Conservation (phyloP, 179 eudicot species). For the Spinacia oleracea region DNA sequence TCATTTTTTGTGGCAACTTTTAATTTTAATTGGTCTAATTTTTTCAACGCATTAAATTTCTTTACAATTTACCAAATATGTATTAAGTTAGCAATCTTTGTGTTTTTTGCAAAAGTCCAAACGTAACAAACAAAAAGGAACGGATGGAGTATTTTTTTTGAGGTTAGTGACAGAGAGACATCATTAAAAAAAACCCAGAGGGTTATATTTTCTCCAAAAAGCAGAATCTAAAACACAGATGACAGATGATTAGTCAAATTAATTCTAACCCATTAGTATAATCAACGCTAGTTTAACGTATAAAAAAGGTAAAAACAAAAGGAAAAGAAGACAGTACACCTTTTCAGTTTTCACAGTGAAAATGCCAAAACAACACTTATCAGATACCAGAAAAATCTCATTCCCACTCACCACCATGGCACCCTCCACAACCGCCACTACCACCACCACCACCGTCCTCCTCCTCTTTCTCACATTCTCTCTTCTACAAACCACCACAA, state of each 20-base stretch:
- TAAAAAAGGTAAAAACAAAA: neutral
- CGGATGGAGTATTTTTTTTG: too few species aligned
- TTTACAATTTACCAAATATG: too few species aligned
- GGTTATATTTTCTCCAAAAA: too few species aligned
- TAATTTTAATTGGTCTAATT: too few species aligned
- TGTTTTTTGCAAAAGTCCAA: too few species aligned
- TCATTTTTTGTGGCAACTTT: too few species aligned
- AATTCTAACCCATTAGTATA: neutral
- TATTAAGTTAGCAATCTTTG: too few species aligned
- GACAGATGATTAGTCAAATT: neutral
- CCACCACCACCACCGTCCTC: conserved; percentile 6
- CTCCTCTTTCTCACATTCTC: conserved; percentile 21
- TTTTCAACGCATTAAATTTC: too few species aligned
- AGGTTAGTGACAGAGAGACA: too few species aligned
- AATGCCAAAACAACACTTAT: neutral
- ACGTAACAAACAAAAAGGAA: too few species aligned
- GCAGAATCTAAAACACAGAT: too few species aligned
- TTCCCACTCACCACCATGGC: conserved; percentile 8
- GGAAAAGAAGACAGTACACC: neutral
- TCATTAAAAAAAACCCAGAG: too few species aligned
- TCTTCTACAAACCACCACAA: conserved; percentile 6
- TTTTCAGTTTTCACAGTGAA: neutral
- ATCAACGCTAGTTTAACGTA: neutral
- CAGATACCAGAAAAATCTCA: neutral
- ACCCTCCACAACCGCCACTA: conserved; percentile 8